phyloP scores from a whole-genome alignment of 257 asterid genomes.

The Scutellaria minor region DNA sequence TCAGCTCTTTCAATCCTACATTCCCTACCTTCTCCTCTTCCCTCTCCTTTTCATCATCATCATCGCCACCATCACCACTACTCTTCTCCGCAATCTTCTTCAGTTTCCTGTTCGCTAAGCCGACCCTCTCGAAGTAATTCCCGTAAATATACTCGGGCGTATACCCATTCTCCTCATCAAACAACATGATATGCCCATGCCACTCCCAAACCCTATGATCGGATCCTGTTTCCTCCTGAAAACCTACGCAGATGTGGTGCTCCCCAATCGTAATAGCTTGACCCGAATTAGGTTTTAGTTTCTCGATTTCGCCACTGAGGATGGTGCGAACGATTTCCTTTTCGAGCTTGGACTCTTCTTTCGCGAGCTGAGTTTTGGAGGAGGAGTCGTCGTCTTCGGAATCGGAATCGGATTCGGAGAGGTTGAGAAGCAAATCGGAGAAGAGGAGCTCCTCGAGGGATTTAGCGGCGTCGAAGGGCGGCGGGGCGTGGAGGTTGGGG shows the following conservation, averaged over 20 bases:
- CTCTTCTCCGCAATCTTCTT: constrained; percentile 31
- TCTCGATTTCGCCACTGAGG: constrained; percentile 60
- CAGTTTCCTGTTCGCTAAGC: constrained; percentile 36
- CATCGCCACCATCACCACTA: constrained; percentile 34
- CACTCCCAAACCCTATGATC: constrained; percentile 98
- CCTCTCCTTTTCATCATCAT: constrained; percentile 41
- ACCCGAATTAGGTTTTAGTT: constrained; percentile 88
- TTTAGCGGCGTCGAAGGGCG: constrained; percentile 50
- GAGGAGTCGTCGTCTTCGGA: constrained; percentile 47
- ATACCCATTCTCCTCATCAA: constrained; percentile 92
- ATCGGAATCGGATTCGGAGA: constrained; percentile 59
- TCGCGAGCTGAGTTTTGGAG: constrained; percentile 73
- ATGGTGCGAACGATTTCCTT: constrained; percentile 77
- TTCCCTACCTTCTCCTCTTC: constrained; percentile 54
- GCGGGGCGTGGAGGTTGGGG: constrained; percentile 43
- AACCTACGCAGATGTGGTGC: constrained; percentile 93
- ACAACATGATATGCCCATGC: constrained; percentile 95
- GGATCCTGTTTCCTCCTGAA: constrained; percentile 75
- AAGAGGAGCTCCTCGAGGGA: constrained; percentile 82
- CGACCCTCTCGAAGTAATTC: constrained; percentile 85
- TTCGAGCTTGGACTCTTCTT: constrained; percentile 83
- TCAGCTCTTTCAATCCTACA: constrained; percentile 86
- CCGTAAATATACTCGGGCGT: constrained; percentile 92
- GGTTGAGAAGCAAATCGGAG: constrained; percentile 62
- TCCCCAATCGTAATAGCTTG: constrained; percentile 83